Percentiles rank a stretch among this genome's conserved stretches.
Conservation (phyloP, 495 filamentous ascomycete species). For the Podospora bellae-mahoneyi region DNA sequence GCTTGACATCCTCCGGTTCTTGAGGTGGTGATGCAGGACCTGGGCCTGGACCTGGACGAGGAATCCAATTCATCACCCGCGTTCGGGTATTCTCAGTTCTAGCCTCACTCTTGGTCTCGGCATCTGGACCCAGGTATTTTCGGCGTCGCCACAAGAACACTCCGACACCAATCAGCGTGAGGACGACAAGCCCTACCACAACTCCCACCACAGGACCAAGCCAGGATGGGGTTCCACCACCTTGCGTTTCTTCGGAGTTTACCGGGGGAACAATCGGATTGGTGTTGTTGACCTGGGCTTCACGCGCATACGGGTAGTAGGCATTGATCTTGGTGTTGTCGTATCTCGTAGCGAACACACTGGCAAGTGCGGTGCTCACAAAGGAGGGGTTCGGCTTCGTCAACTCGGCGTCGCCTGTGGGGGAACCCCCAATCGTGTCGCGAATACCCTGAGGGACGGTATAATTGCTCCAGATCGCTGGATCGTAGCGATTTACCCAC, state of each 20-base stretch:
- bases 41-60: conserved; percentile 25
- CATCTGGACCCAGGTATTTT: conserved; percentile 35
- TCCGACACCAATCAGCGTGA: conserved; percentile 50
- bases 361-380: conserved; percentile 47
- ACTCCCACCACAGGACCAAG: conserved; percentile 65
- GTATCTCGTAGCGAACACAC: conserved; percentile 57
- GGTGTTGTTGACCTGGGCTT: conserved; percentile 32
- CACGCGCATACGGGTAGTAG: conserved; percentile 58
- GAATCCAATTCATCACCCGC: conserved; percentile 47
- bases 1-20: conserved; percentile 38
- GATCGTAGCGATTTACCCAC: conserved; percentile 62
- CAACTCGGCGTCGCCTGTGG: conserved; percentile 58
- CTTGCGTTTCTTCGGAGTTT: conserved; percentile 8
- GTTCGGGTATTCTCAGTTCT: conserved; percentile 45
- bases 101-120: conserved; percentile 43
- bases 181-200: conserved; percentile 58
- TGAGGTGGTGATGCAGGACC: not conserved
- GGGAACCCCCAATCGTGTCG: conserved; percentile 58
- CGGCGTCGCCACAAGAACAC: conserved; percentile 56
- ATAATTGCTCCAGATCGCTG: conserved; percentile 54
- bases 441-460: conserved; percentile 57
- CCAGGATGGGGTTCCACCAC: conserved; percentile 54
- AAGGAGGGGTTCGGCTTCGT: conserved; percentile 48
- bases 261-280: conserved; percentile 24
- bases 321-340: conserved; percentile 51